A percentile compares a stretch with the other conserved stretches of the same genome.
Evolutionary conservation across 352 stramenopile genomes (phyloP).

Genomic region (Phytophthora ohioensis): DNA sequence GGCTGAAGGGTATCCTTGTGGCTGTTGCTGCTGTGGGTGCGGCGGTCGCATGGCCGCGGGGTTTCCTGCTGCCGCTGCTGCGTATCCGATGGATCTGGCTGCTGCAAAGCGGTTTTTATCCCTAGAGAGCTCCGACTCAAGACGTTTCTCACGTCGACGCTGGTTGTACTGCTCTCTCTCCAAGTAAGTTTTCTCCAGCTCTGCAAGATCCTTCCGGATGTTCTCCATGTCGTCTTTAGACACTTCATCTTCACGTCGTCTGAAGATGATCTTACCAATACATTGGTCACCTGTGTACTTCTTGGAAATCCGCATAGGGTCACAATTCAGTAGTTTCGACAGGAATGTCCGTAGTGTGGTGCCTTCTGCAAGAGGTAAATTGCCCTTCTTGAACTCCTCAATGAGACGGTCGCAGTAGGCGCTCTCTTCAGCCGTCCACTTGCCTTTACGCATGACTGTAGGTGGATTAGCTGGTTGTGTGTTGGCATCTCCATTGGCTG

Average conservation of each 20-base stretch:
- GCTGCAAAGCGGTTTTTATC: slow-evolving; percentile 75
- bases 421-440: slow-evolving; percentile 98
- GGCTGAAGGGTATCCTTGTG: slow-evolving; percentile 26
- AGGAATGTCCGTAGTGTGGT: slow-evolving; percentile 98
- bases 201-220: slow-evolving; percentile 81
- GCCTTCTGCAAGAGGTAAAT: slow-evolving; percentile 96
- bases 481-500: slow-evolving; percentile 10
- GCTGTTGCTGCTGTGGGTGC: slow-evolving; percentile 30
- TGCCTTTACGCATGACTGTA: slow-evolving; percentile 90
- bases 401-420: slow-evolving; percentile 97
- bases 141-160: slow-evolving; percentile 86
- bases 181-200: slow-evolving; percentile 97
- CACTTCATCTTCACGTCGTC: slow-evolving; percentile 77
- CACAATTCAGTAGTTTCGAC: slow-evolving; percentile 98
- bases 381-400: slow-evolving; percentile 97
- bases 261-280: slow-evolving; percentile 96
- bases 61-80: slow-evolving; percentile 23
- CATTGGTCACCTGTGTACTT: slow-evolving; percentile 99
- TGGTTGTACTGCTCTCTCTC: slow-evolving; percentile 96
- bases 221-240: slow-evolving; percentile 81
- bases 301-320: slow-evolving; percentile 99
- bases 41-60: slow-evolving; percentile 18
- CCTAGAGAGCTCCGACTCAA: slow-evolving; percentile 82
- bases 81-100: slow-evolving; percentile 48
- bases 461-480: slow-evolving; percentile 13